Conservation (phyloP, 805 yeast genomes). For the Debaryomyces hansenii region DNA sequence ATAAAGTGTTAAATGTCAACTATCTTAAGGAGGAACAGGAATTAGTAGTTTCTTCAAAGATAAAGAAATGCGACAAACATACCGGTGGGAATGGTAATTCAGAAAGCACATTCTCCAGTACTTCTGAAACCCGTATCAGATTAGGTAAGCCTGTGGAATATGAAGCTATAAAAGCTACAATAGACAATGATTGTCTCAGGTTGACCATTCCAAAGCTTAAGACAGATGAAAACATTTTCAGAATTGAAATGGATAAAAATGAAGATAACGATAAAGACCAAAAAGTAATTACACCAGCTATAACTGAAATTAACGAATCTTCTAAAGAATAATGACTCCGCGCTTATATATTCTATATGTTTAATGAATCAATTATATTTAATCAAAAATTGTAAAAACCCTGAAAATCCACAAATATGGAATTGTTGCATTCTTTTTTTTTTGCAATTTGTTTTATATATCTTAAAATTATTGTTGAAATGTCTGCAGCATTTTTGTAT, state of each 20-base stretch:
- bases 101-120: conserved; percentile 9
- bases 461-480: too few species aligned
- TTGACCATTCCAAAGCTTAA: conserved; percentile 20
- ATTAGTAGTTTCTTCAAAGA: conserved; percentile 17
- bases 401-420: too few species aligned
- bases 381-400: too few species aligned
- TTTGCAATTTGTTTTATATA: too few species aligned
- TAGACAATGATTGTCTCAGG: conserved; percentile 16
- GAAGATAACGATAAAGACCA: not conserved
- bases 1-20: conserved; percentile 23
- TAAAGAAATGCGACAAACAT: conserved; percentile 10
- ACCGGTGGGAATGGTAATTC: conserved; percentile 9
- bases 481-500: too few species aligned
- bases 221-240: conserved; percentile 3
- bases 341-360: not conserved
- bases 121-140: conserved; percentile 17
- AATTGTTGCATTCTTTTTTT: too few species aligned
- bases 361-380: not conserved
- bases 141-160: conserved; percentile 24
- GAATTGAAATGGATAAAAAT: not conserved
- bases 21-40: conserved; percentile 22
- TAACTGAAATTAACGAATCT: too few species aligned
- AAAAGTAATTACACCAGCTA: not conserved
- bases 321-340: too few species aligned
- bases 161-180: conserved; percentile 20